Evolutionary conservation across 371 early-diverging fungal species (phyloP).

Genomic region (Blyttiomyces sp.): DNA sequence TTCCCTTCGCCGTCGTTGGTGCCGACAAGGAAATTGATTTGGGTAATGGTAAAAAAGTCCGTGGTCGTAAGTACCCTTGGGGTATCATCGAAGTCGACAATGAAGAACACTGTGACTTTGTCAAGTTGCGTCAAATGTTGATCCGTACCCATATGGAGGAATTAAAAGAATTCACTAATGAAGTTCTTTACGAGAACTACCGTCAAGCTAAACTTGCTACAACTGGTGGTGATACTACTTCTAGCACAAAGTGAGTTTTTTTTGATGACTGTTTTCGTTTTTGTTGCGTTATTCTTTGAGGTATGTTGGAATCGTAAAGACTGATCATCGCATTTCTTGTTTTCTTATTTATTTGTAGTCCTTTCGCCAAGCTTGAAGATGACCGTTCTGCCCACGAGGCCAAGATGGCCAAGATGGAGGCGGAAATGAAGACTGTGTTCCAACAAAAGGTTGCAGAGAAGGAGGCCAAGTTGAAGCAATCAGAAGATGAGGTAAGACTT

Average conservation of each 20-base stretch:
- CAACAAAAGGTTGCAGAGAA: slow-evolving; percentile 97
- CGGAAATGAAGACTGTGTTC: slow-evolving; percentile 96
- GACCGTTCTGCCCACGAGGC: slow-evolving; percentile 89
- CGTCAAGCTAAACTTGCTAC: slow-evolving; percentile 41
- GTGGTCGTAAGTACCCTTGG: slow-evolving; percentile 75
- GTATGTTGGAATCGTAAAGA: too few relatives aligned
- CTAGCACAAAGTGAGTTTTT: slow-evolving; percentile 15
- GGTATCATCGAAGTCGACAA: slow-evolving; percentile 65
- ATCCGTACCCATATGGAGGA: slow-evolving; percentile 52
- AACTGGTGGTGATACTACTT: slow-evolving; percentile 27
- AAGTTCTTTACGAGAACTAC: slow-evolving; percentile 49
- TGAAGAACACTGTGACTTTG: slow-evolving; percentile 88
- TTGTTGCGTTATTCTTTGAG: too few relatives aligned
- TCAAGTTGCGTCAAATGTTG: slow-evolving; percentile 74
- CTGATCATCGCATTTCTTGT: too few relatives aligned
- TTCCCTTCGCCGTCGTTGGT: slow-evolving; percentile 97
- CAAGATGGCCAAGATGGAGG: slow-evolving; percentile 96
- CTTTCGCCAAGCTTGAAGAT: slow-evolving; percentile 91
- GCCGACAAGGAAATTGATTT: slow-evolving; percentile 83
- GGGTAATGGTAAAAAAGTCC: slow-evolving; percentile 79
- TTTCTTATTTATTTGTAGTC: too few relatives aligned
- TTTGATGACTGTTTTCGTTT: too few relatives aligned
- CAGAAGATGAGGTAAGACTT: slow-evolving; percentile 96
- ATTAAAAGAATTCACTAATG: slow-evolving; percentile 47
- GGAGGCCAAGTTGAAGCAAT: slow-evolving; percentile 93